phyloP scores from a whole-genome alignment of 192 early-diverging fungal species.

The Rhizophagus clarus region DNA sequence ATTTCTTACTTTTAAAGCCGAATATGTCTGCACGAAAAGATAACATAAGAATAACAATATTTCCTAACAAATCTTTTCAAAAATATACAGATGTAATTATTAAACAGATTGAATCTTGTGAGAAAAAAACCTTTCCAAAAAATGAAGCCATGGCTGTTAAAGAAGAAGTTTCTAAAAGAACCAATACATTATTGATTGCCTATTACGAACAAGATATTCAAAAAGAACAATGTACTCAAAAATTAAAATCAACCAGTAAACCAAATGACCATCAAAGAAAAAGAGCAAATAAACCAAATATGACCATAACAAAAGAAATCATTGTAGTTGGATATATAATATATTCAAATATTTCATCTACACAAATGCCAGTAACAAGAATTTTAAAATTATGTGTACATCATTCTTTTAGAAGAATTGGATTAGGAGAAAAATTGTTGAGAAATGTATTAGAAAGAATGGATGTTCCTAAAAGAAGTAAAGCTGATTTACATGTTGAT shows the following conservation, averaged over 20 bases:
- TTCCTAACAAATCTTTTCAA: constrained; percentile 16
- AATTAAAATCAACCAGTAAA: too few species aligned
- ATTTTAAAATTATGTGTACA: constrained; percentile 26
- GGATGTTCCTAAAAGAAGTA: constrained; percentile 18
- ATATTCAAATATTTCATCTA: constrained; percentile 4
- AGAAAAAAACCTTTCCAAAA: constrained; percentile 26
- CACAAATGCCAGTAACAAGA: constrained; percentile 9
- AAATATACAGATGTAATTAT: constrained; percentile 22
- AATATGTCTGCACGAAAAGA: not conserved
- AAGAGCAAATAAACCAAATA: not conserved
- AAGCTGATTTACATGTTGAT: constrained; percentile 23
- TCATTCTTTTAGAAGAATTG: not conserved
- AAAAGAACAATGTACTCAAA: not conserved
- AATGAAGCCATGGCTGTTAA: constrained; percentile 28
- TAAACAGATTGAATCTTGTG: constrained; percentile 26
- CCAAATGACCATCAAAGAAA: not conserved
- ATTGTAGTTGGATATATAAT: constrained; percentile 28
- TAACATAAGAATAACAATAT: constrained; percentile 11
- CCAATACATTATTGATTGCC: constrained; percentile 27
- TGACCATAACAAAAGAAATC: not conserved
- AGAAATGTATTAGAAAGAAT: not conserved
- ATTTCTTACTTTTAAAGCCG: too few species aligned
- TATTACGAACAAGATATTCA: not conserved
- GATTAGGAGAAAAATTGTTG: constrained; percentile 21
- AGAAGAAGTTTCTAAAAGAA: constrained; percentile 22